A percentile compares a stretch with the other conserved stretches of the same genome.
Evolutionary conservation across 2,329 filamentous ascomycete genomes (phyloP).

Genomic region (Ceratocystis eucalypticola): DNA sequence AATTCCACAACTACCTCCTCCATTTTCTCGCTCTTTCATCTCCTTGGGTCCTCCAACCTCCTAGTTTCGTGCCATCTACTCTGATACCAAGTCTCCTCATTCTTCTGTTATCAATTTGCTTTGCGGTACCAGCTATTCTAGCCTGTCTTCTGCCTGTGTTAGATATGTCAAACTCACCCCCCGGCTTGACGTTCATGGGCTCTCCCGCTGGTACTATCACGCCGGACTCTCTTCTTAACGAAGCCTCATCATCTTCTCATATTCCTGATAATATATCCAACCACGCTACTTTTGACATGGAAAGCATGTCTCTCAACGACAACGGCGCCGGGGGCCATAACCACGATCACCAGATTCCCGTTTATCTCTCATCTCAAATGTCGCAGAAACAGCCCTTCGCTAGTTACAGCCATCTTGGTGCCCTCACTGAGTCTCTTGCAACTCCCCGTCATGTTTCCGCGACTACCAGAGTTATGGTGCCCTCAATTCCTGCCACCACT

Average conservation of each 20-base stretch:
- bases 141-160: neutral
- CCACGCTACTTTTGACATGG: neutral
- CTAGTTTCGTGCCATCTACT: neutral
- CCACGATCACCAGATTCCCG: neutral
- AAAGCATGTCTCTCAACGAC: neutral
- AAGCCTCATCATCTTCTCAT: neutral
- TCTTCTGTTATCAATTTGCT: neutral
- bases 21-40: neutral
- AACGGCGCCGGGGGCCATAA: neutral
- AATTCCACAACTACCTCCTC: neutral
- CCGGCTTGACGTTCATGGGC: slow-evolving; percentile 11
- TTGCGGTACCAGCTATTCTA: neutral
- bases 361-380: neutral
- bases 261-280: neutral
- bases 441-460: neutral
- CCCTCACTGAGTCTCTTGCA: neutral
- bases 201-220: slow-evolving; percentile 1
- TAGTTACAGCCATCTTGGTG: neutral
- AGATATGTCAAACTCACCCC: slow-evolving; percentile 8
- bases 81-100: neutral
- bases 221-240: neutral
- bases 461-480: neutral
- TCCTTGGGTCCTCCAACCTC: neutral
- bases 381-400: slow-evolving; percentile 1
- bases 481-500: neutral